phyloP scores from a whole-genome alignment of 129 eudicot genomes.

The Centella asiatica region DNA sequence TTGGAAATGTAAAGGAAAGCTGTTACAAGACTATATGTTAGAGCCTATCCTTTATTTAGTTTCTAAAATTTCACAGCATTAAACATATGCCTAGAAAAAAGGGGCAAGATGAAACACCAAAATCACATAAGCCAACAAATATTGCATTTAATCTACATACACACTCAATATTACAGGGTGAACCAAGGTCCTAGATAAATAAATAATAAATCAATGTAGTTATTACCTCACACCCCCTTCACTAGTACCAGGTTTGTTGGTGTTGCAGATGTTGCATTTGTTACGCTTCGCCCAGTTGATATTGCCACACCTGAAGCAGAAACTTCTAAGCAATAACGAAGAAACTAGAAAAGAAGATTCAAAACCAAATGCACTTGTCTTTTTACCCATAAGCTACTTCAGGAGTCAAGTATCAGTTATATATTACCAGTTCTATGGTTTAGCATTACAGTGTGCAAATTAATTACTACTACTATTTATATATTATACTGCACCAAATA shows the following conservation, averaged over 20 bases:
- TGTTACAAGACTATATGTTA: not conserved
- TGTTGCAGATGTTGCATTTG: conserved; percentile 96
- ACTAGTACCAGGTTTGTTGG: conserved; percentile 87
- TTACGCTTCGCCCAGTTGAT: conserved; percentile 97
- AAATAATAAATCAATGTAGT: not conserved
- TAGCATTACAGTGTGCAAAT: too few species aligned
- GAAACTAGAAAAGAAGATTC: not conserved
- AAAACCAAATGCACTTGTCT: not conserved
- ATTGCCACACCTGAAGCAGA: conserved; percentile 72
- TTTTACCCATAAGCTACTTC: too few species aligned
- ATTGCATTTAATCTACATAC: not conserved
- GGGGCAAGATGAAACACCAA: not conserved
- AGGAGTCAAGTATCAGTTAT: too few species aligned
- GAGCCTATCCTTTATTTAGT: not conserved
- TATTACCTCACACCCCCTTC: conserved; percentile 94
- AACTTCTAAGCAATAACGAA: not conserved
- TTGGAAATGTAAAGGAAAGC: not conserved
- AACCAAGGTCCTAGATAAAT: not conserved
- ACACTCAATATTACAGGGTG: not conserved
- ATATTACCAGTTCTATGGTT: too few species aligned
- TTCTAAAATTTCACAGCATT: not conserved
- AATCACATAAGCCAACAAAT: not conserved
- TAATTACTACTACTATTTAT: too few species aligned
- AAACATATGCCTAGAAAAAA: not conserved
- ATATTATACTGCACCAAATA: too few species aligned